A percentile compares a stretch with the other conserved stretches of the same genome.
phyloP scores from a whole-genome alignment of 2,329 filamentous ascomycete genomes.

The Penicillium sp. region DNA sequence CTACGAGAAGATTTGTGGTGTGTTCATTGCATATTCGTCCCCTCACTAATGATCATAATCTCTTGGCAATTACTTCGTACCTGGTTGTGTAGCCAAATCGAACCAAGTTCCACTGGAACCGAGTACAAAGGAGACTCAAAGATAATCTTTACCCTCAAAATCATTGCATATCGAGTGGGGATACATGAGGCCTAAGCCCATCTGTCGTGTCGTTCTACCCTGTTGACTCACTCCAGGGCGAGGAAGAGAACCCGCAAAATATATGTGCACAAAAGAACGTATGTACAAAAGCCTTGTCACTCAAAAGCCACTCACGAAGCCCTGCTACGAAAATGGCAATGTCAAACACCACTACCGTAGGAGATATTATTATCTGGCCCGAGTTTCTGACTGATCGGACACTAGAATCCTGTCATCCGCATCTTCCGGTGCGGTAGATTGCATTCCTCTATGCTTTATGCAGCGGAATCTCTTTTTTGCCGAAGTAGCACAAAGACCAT shows the following conservation, averaged over 20 bases:
- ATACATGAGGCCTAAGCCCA: neutral
- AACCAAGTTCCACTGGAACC: neutral
- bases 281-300: neutral
- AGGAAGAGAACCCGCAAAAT: neutral
- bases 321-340: neutral
- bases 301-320: neutral
- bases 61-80: neutral
- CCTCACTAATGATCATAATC: neutral
- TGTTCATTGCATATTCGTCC: neutral
- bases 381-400: neutral
- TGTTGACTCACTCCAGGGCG: neutral
- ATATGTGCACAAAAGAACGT: neutral
- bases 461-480: neutral
- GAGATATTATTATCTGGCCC: neutral
- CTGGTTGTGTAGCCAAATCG: neutral
- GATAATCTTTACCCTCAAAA: rapidly evolving
- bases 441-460: neutral
- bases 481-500: too few relatives aligned
- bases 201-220: neutral
- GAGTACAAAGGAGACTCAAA: neutral
- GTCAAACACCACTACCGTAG: neutral
- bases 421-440: neutral
- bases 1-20: neutral
- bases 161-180: too few relatives aligned
- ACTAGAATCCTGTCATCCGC: neutral